Base-by-base conservation (phyloP, 2,329 filamentous ascomycete species). In the Phialocephala sp. region DNA sequence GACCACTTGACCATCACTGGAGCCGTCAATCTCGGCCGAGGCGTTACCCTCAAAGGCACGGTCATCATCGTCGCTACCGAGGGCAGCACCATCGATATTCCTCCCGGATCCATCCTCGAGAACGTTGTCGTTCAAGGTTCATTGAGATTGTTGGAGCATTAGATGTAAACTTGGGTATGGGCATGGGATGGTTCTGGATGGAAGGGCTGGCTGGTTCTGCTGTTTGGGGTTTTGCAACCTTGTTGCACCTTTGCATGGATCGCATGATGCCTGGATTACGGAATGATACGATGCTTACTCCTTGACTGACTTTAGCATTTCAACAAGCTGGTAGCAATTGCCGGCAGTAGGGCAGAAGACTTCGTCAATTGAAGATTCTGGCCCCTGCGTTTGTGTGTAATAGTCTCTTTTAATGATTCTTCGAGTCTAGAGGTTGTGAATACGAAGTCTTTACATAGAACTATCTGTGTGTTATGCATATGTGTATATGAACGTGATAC, bases 51-150 rank as follows among this genome's bases (percentile, higher is more conserved):
- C 73, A 99, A 99, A 88, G 95, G 93, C 69, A 99, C 95, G 36
- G 95, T 99, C 80, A 99, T 99, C 78, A 99, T 99, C 73, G 95
- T 99, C 61, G 95, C 95, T 35, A 97, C 93, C 56, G 95, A 99
- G 83, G 94, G 94, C 73, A 94, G 91, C 84, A 99, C 95, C 70
- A 99, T 99, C 76, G 95, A 99, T 79, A 91, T 99, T 74, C 95
- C 95, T 61, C 94, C 95, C 22, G 95, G 95, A 78, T 97, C 94
- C 22, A 92, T 99, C 75, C 87, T 99, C 66, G 95, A 99, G 87
- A 99, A 99, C 82, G 95, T 98, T 15, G 95, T 99, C 60, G 95
- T 99, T 65, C 95, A 99, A 86, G 95, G 95, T 77, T 97, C 93
- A 81, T 87, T 99, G 87, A 86, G 87, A 76, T 80, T 90, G 73